Evolutionary conservation across 768 basidiomycete species (phyloP).

Genomic region (Amanita phalloides): DNA sequence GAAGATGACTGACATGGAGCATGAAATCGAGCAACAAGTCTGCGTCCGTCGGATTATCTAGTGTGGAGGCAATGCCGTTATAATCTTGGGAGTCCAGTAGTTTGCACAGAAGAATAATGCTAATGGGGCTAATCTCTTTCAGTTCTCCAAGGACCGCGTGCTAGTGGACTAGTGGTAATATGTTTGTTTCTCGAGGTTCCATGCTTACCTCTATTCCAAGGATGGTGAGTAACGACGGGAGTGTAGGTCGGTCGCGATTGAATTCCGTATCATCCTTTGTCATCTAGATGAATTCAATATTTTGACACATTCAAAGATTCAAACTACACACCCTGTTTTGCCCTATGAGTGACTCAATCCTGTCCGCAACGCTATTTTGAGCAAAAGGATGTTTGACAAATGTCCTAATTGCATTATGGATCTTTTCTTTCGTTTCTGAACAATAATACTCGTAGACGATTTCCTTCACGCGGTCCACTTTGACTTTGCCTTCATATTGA

Average conservation of each 20-base stretch:
- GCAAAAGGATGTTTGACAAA: neutral
- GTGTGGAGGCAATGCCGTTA: neutral
- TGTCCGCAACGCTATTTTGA: neutral
- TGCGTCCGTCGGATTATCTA: neutral
- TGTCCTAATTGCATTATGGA: neutral
- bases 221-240: neutral
- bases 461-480: neutral
- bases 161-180: neutral
- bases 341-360: neutral
- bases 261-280: neutral
- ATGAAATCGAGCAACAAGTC: slow-evolving; percentile 1
- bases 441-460: neutral
- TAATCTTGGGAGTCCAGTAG: neutral
- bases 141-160: neutral
- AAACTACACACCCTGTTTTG: neutral
- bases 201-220: neutral
- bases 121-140: neutral
- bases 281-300: neutral
- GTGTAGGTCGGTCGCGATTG: neutral
- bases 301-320: neutral
- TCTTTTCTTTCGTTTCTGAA: neutral
- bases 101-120: neutral
- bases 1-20: neutral
- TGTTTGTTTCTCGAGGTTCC: neutral
- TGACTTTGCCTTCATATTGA: neutral